A percentile compares a stretch with the other conserved stretches of the same genome.
These are phyloP conservation scores for Dactylellina sp. DNA, from an alignment of 2,329 filamentous ascomycete species.

Conservation along the genomic window DNA sequence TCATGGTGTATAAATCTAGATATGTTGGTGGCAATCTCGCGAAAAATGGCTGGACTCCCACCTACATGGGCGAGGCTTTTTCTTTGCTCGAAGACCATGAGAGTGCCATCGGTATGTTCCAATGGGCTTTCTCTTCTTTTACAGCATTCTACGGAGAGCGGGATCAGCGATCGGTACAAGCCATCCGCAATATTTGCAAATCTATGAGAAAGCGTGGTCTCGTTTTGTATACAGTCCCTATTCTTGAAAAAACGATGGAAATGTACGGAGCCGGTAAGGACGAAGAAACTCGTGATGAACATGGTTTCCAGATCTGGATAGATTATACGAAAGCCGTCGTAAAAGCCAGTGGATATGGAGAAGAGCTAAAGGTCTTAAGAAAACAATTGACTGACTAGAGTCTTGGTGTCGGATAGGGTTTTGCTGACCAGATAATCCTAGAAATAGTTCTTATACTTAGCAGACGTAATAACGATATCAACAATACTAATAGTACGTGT, in stretches of 20 bases:
- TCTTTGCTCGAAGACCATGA: slow-evolving; percentile 1
- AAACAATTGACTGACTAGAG: too few relatives aligned
- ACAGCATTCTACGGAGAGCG: slow-evolving; percentile 8
- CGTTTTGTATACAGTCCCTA: slow-evolving; percentile 10
- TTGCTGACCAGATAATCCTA: too few relatives aligned
- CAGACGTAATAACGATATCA: too few relatives aligned
- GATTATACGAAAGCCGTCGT: background rate
- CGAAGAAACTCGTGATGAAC: too few relatives aligned
- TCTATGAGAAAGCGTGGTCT: slow-evolving; percentile 16
- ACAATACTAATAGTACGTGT: too few relatives aligned
- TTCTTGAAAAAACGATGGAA: slow-evolving; percentile 7
- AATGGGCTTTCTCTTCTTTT: slow-evolving; percentile 7
- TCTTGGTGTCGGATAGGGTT: too few relatives aligned
- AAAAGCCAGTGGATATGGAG: background rate
- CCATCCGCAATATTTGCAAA: slow-evolving; percentile 10
- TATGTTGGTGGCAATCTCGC: background rate
- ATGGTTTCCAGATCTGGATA: slow-evolving; percentile 1
- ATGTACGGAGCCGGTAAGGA: slow-evolving; percentile 5
- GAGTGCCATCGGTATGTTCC: background rate
- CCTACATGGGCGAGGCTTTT: background rate
- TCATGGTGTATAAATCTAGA: too few relatives aligned
- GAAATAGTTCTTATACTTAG: too few relatives aligned
- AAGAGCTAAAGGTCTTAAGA: background rate
- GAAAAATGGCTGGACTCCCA: background rate
- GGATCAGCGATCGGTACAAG: background rate